Conservation (phyloP, 768 basidiomycete genomes). For the Lactarius hengduanensis region DNA sequence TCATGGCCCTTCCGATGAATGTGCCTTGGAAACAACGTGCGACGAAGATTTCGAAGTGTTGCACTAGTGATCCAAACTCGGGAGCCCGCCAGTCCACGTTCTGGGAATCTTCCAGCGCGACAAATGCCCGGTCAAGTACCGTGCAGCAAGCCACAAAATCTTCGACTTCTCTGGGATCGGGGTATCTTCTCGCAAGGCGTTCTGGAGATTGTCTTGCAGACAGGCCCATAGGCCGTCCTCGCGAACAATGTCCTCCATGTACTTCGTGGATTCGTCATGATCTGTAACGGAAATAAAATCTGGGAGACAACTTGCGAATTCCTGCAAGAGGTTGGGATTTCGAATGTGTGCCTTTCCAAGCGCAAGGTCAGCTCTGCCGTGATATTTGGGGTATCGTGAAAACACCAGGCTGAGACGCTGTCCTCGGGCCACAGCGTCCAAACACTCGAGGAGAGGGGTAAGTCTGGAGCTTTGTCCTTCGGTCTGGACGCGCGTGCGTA, state of each 20-base stretch:
- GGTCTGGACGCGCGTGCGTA: not conserved
- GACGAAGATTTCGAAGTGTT: not conserved
- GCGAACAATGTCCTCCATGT: not conserved
- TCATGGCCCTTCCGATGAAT: not conserved
- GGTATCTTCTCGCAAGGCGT: not conserved
- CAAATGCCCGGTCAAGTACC: not conserved
- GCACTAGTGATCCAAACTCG: not conserved
- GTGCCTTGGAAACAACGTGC: not conserved
- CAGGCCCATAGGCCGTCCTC: not conserved
- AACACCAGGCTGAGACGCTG: constrained; percentile 5
- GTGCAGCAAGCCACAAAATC: constrained; percentile 1
- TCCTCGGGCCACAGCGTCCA: not conserved
- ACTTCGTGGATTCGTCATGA: not conserved
- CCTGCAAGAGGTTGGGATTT: constrained; percentile 1
- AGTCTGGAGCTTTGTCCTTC: not conserved
- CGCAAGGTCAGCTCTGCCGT: not conserved
- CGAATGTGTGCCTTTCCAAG: constrained; percentile 12
- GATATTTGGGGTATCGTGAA: not conserved
- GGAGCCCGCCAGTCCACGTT: constrained; percentile 1
- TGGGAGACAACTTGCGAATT: constrained; percentile 3
- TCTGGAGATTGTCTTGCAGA: not conserved
- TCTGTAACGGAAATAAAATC: not conserved
- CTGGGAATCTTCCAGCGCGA: not conserved
- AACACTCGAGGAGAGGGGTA: not conserved
- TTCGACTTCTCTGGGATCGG: not conserved